Conservation (phyloP, 306 rosid genomes). For the Cicer pinnatifidum region DNA sequence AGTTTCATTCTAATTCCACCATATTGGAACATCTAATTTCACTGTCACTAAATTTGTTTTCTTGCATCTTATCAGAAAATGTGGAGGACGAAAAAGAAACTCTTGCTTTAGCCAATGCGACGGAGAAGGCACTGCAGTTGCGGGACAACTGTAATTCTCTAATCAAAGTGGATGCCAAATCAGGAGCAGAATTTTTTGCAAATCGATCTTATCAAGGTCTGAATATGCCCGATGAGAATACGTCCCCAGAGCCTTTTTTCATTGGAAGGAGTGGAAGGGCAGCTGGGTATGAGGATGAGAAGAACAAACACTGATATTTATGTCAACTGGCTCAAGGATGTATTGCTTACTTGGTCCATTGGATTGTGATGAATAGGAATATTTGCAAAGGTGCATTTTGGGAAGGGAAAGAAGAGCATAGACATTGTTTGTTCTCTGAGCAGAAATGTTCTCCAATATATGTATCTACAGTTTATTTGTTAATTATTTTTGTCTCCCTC, state of each 20-base stretch:
- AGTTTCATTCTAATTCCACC: conserved; percentile 10
- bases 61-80: conserved; percentile 50
- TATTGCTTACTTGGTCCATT: background rate
- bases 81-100: conserved; percentile 56
- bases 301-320: conserved; percentile 32
- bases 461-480: too few species aligned
- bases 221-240: conserved; percentile 52
- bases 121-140: conserved; percentile 77
- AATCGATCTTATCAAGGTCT: conserved; percentile 81
- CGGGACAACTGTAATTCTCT: conserved; percentile 56
- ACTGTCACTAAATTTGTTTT: conserved; percentile 23
- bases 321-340: background rate
- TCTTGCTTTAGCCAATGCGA: conserved; percentile 64
- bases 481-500: too few species aligned
- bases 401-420: conserved; percentile 5
- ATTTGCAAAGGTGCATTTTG: background rate
- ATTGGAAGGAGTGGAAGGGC: conserved; percentile 78
- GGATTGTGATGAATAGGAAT: conserved; percentile 19
- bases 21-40: conserved; percentile 7
- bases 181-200: conserved; percentile 80
- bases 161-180: conserved; percentile 58
- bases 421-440: conserved; percentile 29
- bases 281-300: conserved; percentile 66
- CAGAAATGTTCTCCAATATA: background rate
- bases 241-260: conserved; percentile 62